Conservation (phyloP, 2,329 filamentous ascomycete species). For the Neospermospora avenae region DNA sequence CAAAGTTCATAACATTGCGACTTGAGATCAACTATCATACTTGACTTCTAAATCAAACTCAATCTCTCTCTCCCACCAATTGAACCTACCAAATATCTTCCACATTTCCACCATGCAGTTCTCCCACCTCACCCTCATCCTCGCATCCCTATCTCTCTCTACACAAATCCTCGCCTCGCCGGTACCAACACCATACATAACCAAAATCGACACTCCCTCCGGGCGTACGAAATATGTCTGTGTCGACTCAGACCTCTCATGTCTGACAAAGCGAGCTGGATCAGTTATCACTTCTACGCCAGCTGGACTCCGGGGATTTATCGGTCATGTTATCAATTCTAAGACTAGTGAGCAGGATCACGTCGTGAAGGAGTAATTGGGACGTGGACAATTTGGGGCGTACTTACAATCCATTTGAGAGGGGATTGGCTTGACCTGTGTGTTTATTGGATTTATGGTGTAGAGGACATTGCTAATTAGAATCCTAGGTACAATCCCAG, state of each 20-base stretch:
- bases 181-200: conserved; percentile 6
- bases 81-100: neutral
- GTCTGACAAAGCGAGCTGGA: neutral
- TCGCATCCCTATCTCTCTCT: neutral
- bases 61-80: neutral
- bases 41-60: neutral
- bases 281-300: neutral
- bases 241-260: conserved; percentile 3
- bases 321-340: neutral
- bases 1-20: neutral
- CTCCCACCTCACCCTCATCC: neutral
- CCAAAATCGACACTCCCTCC: neutral
- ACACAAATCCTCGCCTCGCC: neutral
- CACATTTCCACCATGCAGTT: neutral
- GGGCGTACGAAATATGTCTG: conserved; percentile 3
- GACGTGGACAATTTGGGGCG: too few relatives aligned
- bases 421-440: too few relatives aligned
- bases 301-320: neutral
- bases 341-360: neutral
- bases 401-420: too few relatives aligned
- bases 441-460: too few relatives aligned
- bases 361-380: neutral
- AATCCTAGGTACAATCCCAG: neutral
- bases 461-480: too few relatives aligned
- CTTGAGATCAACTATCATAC: neutral